Evolutionary conservation across 352 stramenopile genomes (phyloP).

Genomic region (Lagenidium sp.): DNA sequence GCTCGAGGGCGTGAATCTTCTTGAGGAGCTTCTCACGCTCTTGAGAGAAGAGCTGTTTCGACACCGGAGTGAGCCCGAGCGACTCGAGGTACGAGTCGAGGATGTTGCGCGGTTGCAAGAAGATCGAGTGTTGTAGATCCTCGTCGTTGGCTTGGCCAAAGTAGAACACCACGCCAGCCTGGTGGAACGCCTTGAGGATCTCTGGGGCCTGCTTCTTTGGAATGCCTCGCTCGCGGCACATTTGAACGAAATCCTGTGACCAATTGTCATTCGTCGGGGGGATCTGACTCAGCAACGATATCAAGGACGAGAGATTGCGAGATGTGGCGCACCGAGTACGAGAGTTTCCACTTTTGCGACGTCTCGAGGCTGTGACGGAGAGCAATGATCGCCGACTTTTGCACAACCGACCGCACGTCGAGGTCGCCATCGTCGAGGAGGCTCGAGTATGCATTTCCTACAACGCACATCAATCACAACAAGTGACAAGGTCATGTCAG

Average conservation of each 20-base stretch:
- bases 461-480: too few relatives aligned
- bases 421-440: slow-evolving; percentile 65
- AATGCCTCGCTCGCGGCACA: slow-evolving; percentile 68
- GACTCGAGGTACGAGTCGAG: slow-evolving; percentile 73
- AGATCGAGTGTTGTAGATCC: slow-evolving; percentile 64
- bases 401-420: slow-evolving; percentile 65
- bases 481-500: background rate
- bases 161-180: slow-evolving; percentile 69
- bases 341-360: slow-evolving; percentile 78
- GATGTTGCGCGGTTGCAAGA: slow-evolving; percentile 71
- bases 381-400: slow-evolving; percentile 75
- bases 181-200: slow-evolving; percentile 68
- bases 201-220: slow-evolving; percentile 76
- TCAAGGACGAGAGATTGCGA: too few relatives aligned
- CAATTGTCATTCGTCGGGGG: background rate
- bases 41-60: slow-evolving; percentile 54
- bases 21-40: slow-evolving; percentile 48
- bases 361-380: slow-evolving; percentile 60
- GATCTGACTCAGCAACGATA: too few relatives aligned
- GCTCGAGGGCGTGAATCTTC: slow-evolving; percentile 64
- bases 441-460: slow-evolving; percentile 64
- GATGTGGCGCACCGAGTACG: slow-evolving; percentile 23
- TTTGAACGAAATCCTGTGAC: slow-evolving; percentile 49
- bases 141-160: slow-evolving; percentile 72
- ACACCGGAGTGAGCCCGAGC: slow-evolving; percentile 59